These are phyloP conservation scores for Ophiostoma sp. DNA, from an alignment of 2,329 filamentous ascomycete genomes.

Conservation along the genomic window DNA sequence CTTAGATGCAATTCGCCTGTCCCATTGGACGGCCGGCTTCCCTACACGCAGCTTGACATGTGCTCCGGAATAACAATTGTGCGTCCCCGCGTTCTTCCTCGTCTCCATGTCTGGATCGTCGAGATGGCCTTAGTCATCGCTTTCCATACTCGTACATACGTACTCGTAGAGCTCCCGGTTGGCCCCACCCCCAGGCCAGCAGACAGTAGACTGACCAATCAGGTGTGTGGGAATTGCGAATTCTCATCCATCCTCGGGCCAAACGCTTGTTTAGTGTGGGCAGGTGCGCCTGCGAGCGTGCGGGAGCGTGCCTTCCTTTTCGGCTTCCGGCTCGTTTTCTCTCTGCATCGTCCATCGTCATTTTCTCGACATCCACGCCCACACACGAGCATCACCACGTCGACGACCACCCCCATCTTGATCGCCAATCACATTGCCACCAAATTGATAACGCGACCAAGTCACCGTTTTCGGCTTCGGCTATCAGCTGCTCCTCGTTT, in stretches of 20 bases:
- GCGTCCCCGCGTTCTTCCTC: constrained; percentile 18
- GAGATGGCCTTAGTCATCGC: neutral
- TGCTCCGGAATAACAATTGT: constrained; percentile 22
- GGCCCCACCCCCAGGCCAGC: constrained; percentile 14
- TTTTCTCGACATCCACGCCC: constrained; percentile 5
- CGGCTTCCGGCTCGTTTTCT: constrained; percentile 25
- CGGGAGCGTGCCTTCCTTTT: constrained; percentile 5
- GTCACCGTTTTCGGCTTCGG: neutral
- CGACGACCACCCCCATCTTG: neutral
- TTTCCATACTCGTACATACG: neutral
- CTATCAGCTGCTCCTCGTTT: neutral
- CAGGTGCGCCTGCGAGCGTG: neutral
- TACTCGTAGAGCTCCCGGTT: constrained; percentile 1
- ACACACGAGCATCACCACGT: constrained; percentile 2
- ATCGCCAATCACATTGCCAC: neutral
- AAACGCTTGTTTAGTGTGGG: constrained; percentile 10
- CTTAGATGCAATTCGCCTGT: neutral
- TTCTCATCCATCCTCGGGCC: constrained; percentile 28
- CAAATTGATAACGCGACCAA: neutral
- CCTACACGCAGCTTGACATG: neutral
- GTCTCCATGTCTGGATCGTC: constrained; percentile 8
- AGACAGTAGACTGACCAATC: constrained; percentile 23
- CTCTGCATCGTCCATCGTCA: constrained; percentile 7
- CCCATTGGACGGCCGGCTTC: neutral
- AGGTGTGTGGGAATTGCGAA: constrained; percentile 26